Conservation (phyloP, 495 filamentous ascomycete genomes). For the Lineolata rhizophorae region DNA sequence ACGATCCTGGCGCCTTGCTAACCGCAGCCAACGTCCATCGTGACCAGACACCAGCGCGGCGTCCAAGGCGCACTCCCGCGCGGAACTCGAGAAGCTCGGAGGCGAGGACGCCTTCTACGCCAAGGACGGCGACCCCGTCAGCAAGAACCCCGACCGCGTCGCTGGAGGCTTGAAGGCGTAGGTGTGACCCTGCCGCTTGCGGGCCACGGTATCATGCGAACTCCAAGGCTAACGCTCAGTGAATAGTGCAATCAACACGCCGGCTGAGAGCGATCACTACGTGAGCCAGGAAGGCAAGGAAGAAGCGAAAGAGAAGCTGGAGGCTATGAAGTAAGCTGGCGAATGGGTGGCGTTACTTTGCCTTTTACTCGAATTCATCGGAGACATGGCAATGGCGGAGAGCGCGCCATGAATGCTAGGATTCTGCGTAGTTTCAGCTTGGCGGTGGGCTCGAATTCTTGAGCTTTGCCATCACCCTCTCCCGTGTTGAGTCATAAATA, state of each 20-base stretch:
- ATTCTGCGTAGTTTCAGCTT: no score
- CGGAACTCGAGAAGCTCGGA: constrained; percentile 1
- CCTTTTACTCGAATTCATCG: no score
- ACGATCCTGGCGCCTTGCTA: no score
- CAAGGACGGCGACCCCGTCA: neutral
- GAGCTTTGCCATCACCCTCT: no score
- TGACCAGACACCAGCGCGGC: constrained; percentile 1
- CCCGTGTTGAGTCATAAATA: no score
- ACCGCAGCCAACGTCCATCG: neutral
- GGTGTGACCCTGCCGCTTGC: no score
- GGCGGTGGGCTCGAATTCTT: no score
- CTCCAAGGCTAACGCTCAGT: neutral
- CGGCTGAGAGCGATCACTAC: neutral
- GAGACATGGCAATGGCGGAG: no score
- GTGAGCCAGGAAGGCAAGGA: neutral
- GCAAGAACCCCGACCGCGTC: neutral
- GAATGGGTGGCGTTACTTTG: no score
- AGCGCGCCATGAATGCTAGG: no score
- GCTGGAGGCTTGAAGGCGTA: neutral
- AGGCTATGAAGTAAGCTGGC: no score
- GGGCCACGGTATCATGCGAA: no score
- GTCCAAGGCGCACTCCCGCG: constrained; percentile 1
- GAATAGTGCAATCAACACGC: neutral
- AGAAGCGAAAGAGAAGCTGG: neutral
- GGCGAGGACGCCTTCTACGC: constrained; percentile 3